A percentile compares a stretch with the other conserved stretches of the same genome.
Conservation (phyloP, 208 protist genomes). For the Trypanosomatidae sp. region DNA sequence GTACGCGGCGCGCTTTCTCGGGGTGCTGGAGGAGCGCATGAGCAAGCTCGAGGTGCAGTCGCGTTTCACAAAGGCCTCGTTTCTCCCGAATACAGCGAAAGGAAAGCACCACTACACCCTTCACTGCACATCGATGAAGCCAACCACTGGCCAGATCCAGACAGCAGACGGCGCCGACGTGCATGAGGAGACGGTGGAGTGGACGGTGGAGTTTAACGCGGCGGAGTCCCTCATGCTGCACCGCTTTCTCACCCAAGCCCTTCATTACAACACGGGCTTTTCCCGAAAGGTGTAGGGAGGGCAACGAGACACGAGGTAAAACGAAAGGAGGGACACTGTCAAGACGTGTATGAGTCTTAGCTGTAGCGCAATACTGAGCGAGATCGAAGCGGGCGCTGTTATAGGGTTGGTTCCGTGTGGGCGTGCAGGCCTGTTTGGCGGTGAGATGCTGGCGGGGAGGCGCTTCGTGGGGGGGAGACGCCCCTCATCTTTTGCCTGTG, state of each 20-base stretch:
- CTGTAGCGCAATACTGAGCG: neutral
- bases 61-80: conserved; percentile 79
- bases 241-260: conserved; percentile 78
- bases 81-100: conserved; percentile 43
- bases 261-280: conserved; percentile 85
- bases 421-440: neutral
- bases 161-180: conserved; percentile 38
- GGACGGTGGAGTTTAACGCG: conserved; percentile 63
- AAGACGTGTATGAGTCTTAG: neutral
- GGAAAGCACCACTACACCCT: conserved; percentile 60
- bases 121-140: conserved; percentile 55
- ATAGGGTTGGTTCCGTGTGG: neutral
- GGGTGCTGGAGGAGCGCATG: conserved; percentile 79
- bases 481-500: neutral
- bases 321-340: too few relatives aligned
- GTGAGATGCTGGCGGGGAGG: neutral
- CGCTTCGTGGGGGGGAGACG: neutral
- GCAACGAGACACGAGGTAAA: neutral
- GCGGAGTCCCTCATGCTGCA: conserved; percentile 88
- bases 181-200: conserved; percentile 67
- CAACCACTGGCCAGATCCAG: conserved; percentile 52
- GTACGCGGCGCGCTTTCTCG: conserved; percentile 84
- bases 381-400: too few relatives aligned
- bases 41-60: conserved; percentile 74
- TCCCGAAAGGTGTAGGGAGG: conserved; percentile 2